Conservation (phyloP, 192 early-diverging fungal species). For the Lobosporangium transversale region DNA sequence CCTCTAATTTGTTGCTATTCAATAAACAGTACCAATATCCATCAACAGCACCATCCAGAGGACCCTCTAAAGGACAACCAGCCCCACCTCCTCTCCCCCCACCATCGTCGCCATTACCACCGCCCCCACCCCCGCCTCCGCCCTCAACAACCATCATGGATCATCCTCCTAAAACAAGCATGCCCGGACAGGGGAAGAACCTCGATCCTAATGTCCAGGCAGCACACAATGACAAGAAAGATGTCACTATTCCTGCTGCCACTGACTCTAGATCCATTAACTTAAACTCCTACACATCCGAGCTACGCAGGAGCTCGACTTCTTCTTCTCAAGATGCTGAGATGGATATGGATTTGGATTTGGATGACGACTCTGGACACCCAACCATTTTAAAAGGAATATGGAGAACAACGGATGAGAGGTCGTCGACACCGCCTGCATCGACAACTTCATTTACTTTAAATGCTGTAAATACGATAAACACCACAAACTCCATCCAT, state of each 20-base stretch:
- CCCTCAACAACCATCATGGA: no score
- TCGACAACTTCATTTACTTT: no score
- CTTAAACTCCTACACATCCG: background rate
- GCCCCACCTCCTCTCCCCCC: slow-evolving; percentile 7
- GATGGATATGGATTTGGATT: slow-evolving; percentile 32
- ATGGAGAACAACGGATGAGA: slow-evolving; percentile 34
- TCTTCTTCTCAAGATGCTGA: slow-evolving; percentile 25
- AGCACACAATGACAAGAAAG: background rate
- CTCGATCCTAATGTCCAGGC: background rate
- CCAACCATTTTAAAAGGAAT: slow-evolving; percentile 29
- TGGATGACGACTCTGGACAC: slow-evolving; percentile 13
- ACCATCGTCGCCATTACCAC: slow-evolving; percentile 10
- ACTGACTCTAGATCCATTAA: background rate
- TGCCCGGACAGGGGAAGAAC: no score
- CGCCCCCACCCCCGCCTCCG: slow-evolving; percentile 16
- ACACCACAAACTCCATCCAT: no score
- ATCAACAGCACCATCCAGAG: no score
- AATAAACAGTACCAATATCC: no score
- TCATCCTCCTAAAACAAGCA: no score
- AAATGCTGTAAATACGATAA: no score
- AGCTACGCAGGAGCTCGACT: background rate
- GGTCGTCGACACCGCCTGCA: background rate
- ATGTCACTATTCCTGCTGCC: background rate
- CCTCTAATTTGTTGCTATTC: no score
- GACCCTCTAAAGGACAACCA: background rate